Percentiles rank a stretch among this genome's conserved stretches.
Evolutionary conservation across 169 alveolate genomes (phyloP).

Genomic region (Cryptosporidium baileyi): DNA sequence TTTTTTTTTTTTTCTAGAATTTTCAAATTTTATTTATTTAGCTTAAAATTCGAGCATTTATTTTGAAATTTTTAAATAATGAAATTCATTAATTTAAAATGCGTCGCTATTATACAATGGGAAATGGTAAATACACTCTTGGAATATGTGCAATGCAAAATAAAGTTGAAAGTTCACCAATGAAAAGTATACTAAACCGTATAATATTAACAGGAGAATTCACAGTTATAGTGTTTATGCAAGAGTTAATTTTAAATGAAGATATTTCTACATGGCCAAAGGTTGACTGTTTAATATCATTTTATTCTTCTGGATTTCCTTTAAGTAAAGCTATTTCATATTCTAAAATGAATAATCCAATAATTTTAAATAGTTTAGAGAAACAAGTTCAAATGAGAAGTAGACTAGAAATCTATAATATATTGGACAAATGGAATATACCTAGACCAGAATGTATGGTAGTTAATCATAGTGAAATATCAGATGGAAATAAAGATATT

Average conservation of each 20-base stretch:
- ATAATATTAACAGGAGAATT: conserved; percentile 84
- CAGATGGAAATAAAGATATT: conserved; percentile 78
- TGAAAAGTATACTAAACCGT: conserved; percentile 83
- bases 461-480: conserved; percentile 84
- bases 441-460: conserved; percentile 88
- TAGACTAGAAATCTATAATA: conserved; percentile 81
- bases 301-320: conserved; percentile 90
- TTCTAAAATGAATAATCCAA: conserved; percentile 80
- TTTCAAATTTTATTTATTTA: background rate
- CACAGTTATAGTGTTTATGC: conserved; percentile 82
- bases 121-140: conserved; percentile 76
- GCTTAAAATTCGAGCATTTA: background rate
- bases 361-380: conserved; percentile 71
- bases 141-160: conserved; percentile 91
- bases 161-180: conserved; percentile 86
- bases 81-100: background rate
- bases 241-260: conserved; percentile 81
- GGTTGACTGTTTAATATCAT: conserved; percentile 90
- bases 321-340: conserved; percentile 83
- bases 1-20: background rate
- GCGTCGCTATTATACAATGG: background rate
- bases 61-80: background rate
- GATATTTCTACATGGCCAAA: conserved; percentile 87
- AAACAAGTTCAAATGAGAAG: conserved; percentile 78
- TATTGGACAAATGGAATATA: conserved; percentile 80